A percentile compares a stretch with the other conserved stretches of the same genome.
Evolutionary conservation across 306 rosid genomes (phyloP).

Genomic region (Mimosa pudica): DNA sequence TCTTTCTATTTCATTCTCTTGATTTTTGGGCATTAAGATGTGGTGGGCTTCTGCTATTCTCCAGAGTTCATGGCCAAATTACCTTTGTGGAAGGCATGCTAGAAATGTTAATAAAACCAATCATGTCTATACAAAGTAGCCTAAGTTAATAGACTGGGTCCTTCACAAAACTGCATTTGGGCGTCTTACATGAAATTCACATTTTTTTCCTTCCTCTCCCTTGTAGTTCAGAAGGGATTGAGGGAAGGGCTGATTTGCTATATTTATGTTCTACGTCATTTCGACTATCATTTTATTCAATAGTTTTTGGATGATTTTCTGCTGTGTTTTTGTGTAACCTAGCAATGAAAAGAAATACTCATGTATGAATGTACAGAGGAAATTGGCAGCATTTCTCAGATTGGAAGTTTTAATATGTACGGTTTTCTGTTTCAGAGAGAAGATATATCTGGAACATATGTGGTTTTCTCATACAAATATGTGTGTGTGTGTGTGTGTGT

Average conservation of each 20-base stretch:
- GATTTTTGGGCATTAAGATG: neutral
- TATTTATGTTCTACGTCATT: conserved; percentile 17
- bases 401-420: neutral
- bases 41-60: neutral
- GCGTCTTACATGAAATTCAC: neutral
- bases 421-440: conserved; percentile 5
- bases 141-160: neutral
- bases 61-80: neutral
- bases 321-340: neutral
- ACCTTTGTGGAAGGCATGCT: neutral
- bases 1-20: neutral
- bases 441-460: neutral
- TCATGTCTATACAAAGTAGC: no score
- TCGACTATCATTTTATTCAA: neutral
- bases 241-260: conserved; percentile 1
- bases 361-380: conserved; percentile 16
- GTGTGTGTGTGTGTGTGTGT: neutral
- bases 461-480: neutral
- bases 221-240: conserved; percentile 17
- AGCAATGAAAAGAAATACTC: no score
- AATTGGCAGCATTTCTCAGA: conserved; percentile 10
- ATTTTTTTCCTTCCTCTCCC: conserved; percentile 4
- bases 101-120: neutral
- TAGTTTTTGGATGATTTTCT: neutral
- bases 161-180: neutral